phyloP scores from a whole-genome alignment of 2,329 filamentous ascomycete species.

The Fonsecaea nubica region DNA sequence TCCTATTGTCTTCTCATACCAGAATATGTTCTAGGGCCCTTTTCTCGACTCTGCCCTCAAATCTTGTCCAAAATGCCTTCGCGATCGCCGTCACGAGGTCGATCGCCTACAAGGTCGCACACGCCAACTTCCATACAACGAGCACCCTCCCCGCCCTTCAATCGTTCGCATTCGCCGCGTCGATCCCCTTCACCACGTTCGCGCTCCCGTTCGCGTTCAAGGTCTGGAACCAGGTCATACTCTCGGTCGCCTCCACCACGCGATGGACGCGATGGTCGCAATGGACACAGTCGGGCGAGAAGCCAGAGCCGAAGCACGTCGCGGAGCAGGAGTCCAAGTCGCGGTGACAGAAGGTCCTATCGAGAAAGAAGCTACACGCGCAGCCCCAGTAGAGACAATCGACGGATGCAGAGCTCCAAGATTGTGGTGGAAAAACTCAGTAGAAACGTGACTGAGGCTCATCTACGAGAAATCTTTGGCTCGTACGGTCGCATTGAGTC shows the following conservation, averaged over 20 bases:
- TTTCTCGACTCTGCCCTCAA: background rate
- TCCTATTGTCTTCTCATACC: background rate
- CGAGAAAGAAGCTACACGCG: constrained; percentile 49
- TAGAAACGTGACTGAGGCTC: constrained; percentile 88
- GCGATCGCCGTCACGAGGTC: constrained; percentile 37
- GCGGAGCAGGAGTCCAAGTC: constrained; percentile 50
- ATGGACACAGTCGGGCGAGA: constrained; percentile 39
- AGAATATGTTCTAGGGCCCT: background rate
- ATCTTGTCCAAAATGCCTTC: constrained; percentile 32
- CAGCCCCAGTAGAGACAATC: constrained; percentile 43
- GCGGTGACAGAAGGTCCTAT: constrained; percentile 47
- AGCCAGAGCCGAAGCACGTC: constrained; percentile 40
- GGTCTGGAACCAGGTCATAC: constrained; percentile 41
- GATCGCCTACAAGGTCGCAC: constrained; percentile 38
- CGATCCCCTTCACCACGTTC: constrained; percentile 44
- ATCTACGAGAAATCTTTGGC: constrained; percentile 90
- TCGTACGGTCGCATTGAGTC: constrained; percentile 84
- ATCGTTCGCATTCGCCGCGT: constrained; percentile 42
- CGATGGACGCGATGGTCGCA: constrained; percentile 37
- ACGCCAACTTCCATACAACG: constrained; percentile 35
- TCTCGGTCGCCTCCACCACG: constrained; percentile 41
- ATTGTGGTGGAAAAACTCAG: constrained; percentile 96
- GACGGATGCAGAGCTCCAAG: constrained; percentile 57
- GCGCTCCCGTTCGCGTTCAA: constrained; percentile 40
- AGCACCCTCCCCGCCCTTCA: constrained; percentile 31